phyloP scores from a whole-genome alignment of 495 filamentous ascomycete species.

The Chaetomium tenue region DNA sequence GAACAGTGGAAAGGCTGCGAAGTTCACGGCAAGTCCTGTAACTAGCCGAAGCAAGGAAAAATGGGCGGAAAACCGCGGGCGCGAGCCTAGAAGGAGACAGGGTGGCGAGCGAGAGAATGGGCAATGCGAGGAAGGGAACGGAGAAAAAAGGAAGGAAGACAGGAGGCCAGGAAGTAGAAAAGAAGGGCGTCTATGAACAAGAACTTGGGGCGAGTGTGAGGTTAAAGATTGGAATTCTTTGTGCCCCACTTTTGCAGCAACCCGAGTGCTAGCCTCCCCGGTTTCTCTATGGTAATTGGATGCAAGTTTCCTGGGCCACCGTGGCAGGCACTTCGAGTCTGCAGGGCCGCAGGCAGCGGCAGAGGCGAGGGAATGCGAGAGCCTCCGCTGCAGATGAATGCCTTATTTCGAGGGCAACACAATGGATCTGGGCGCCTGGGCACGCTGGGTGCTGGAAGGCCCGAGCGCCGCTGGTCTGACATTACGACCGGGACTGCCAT shows the following conservation, averaged over 20 bases:
- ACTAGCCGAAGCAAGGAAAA: neutral
- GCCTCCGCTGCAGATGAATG: neutral
- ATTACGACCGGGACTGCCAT: too few species aligned
- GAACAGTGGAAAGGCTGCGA: neutral
- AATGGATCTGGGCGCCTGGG: neutral
- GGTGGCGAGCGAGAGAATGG: neutral
- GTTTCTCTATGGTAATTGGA: neutral
- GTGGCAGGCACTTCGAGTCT: neutral
- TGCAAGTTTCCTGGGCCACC: neutral
- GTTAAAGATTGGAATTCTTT: slow-evolving; percentile 38
- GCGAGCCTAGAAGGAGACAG: neutral
- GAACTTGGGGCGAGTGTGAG: slow-evolving; percentile 30
- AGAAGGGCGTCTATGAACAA: slow-evolving; percentile 24
- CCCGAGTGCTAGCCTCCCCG: slow-evolving; percentile 6
- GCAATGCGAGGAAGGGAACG: slow-evolving; percentile 7
- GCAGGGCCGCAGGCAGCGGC: neutral
- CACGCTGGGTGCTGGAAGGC: too few species aligned
- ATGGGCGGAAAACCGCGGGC: neutral
- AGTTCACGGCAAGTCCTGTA: neutral
- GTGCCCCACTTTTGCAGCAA: slow-evolving; percentile 31
- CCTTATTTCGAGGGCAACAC: neutral
- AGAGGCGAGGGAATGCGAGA: neutral
- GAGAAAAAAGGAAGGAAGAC: slow-evolving; percentile 10
- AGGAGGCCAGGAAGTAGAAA: slow-evolving; percentile 18
- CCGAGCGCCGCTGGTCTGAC: neutral